Base-by-base conservation (phyloP, 177 flowering plant species). In the Vitis hybrid region DNA sequence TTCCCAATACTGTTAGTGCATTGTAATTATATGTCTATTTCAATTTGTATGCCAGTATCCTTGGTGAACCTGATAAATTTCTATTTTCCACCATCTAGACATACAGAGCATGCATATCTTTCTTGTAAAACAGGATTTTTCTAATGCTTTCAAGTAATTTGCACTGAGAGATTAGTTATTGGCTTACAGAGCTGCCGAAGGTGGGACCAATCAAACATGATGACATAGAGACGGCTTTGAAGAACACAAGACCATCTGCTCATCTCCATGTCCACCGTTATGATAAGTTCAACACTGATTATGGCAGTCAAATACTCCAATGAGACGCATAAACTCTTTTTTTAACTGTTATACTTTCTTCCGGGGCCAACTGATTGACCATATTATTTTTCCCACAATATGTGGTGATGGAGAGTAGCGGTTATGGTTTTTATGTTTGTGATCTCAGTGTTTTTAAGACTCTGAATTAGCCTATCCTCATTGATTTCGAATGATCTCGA, bases 221-320 rank as follows among this genome's bases (percentile, higher is more conserved):
- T 50, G 99, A 96, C 61, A 85, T 94, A 34, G 88, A 92, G 71
- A 59, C 73, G 22, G 99, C 99, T 34, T 73, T 96, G 81, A 87
- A 71, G 77, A 93, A 94, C 79, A 96, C 99, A 12, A 87, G 98
- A 71, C 99, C 99, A 49, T 94, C 99, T 19, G 99, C 99, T 67
- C 99, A 96, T 80, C 89, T 96, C 64, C 86, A 78, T 76, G 97
- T 94, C 2, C 97, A 81, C 50, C 95, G 94, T 5, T 96, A 94
- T 51, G 94, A 92, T 10, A 88, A 94, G 84, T 96, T 96, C 59
- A 96, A 94, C 69, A 63, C 76, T 1, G 99, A 96, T 72, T 96
- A 96, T 77, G 99, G 99, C 31, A 94, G 97, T 75, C 98, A 96
- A 68, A 83, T 86, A 68, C 85, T 90, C 73, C 84, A 83, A n/a